phyloP scores from a whole-genome alignment of 768 basidiomycete genomes.

The Myochromella boudieri region DNA sequence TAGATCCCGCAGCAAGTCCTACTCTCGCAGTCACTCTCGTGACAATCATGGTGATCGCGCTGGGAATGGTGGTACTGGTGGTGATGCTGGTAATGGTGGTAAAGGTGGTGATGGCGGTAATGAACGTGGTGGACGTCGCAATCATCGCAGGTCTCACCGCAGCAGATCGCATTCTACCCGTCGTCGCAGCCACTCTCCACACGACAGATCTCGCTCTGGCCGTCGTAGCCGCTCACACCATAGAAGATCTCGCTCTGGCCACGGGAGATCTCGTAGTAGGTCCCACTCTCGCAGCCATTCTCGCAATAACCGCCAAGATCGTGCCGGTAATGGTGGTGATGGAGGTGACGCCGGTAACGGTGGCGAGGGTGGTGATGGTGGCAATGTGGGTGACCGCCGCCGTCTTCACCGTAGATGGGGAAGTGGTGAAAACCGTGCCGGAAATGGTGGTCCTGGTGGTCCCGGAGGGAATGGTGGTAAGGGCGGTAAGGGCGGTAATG shows the following conservation, averaged over 20 bases:
- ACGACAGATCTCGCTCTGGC: not conserved
- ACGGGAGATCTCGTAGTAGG: not conserved
- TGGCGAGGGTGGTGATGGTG: conserved; percentile 2
- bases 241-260: not conserved
- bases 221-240: not conserved
- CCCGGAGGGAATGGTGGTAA: too few relatives aligned
- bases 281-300: not conserved
- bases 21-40: too few relatives aligned
- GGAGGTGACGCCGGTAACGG: conserved; percentile 4
- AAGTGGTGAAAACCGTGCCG: not conserved
- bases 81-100: conserved; percentile 1
- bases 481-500: too few relatives aligned
- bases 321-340: conserved; percentile 3
- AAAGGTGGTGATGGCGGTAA: conserved; percentile 1
- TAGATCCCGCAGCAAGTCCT: too few relatives aligned
- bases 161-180: too few relatives aligned
- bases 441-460: too few relatives aligned
- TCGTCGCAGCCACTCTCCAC: too few relatives aligned
- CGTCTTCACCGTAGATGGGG: too few relatives aligned
- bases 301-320: not conserved
- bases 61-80: conserved; percentile 10
- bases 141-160: not conserved
- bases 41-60: conserved; percentile 7
- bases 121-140: not conserved
- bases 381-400: not conserved